These are phyloP conservation scores for Trichoderma breve DNA, from an alignment of 2,329 filamentous ascomycete genomes.

Conservation along the genomic window DNA sequence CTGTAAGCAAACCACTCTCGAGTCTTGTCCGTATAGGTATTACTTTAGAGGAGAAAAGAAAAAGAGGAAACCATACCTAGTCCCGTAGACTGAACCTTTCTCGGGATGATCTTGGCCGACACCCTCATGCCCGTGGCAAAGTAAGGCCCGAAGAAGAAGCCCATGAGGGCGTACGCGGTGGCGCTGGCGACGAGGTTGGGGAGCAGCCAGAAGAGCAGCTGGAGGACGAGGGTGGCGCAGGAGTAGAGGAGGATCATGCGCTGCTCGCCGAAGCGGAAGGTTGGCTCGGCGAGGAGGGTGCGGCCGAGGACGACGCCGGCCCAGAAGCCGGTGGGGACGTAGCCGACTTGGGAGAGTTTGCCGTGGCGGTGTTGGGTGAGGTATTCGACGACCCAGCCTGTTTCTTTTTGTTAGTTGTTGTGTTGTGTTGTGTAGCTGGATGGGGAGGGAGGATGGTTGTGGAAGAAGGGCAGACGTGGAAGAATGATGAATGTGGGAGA, in stretches of 20 bases:
- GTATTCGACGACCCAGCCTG: slow-evolving; percentile 20
- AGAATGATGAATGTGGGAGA: no score
- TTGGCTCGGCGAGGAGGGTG: slow-evolving; percentile 66
- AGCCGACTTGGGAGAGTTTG: slow-evolving; percentile 59
- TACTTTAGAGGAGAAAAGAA: background rate
- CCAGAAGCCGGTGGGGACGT: slow-evolving; percentile 79
- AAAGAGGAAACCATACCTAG: slow-evolving; percentile 52
- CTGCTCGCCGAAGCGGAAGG: slow-evolving; percentile 68
- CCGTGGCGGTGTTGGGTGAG: slow-evolving; percentile 57
- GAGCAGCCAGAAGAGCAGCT: slow-evolving; percentile 78
- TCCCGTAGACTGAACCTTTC: slow-evolving; percentile 63
- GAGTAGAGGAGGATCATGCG: slow-evolving; percentile 63
- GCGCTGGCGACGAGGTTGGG: slow-evolving; percentile 74
- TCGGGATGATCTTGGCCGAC: slow-evolving; percentile 69
- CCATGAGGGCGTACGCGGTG: slow-evolving; percentile 67
- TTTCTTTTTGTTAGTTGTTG: background rate
- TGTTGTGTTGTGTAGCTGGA: no score
- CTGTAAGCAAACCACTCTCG: slow-evolving; percentile 31
- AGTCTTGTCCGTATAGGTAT: background rate
- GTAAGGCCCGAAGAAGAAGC: slow-evolving; percentile 77
- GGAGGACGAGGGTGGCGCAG: slow-evolving; percentile 58
- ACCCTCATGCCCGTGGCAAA: slow-evolving; percentile 74
- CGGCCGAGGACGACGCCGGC: slow-evolving; percentile 72
- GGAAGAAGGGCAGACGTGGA: no score
- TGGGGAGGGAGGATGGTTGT: no score